phyloP scores from a whole-genome alignment of 2,329 filamentous ascomycete species.

The Cryphonectria carpinicola region DNA sequence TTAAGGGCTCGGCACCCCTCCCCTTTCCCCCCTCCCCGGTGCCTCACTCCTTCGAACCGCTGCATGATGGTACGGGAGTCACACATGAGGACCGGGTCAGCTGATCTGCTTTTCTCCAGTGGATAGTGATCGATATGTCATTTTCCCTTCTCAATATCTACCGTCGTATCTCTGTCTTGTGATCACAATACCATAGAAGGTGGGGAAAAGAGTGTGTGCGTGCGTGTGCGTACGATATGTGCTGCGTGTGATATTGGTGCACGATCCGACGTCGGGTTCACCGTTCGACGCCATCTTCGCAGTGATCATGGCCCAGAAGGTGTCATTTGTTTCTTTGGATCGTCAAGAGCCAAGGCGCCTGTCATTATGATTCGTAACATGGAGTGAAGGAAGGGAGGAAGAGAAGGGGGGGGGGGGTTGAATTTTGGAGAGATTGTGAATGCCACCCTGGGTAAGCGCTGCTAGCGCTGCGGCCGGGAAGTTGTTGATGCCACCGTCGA shows the following conservation, averaged over 20 bases:
- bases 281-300: not conserved
- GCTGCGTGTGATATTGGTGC: not conserved
- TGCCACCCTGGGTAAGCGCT: not conserved
- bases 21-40: not conserved
- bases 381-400: not conserved
- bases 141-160: not conserved
- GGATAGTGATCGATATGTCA: constrained; percentile 4
- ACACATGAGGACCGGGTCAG: constrained; percentile 27
- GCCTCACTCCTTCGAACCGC: constrained; percentile 2
- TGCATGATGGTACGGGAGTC: constrained; percentile 20
- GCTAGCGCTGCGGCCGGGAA: no score
- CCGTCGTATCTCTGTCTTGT: not conserved
- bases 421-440: not conserved
- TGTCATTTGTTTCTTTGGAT: not conserved
- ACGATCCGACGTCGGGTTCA: not conserved
- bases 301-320: not conserved
- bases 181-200: not conserved
- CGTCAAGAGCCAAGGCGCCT: not conserved
- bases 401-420: not conserved
- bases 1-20: constrained; percentile 8
- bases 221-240: not conserved
- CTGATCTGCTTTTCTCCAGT: constrained; percentile 19
- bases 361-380: not conserved
- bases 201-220: not conserved
- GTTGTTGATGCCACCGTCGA: not conserved